Base-by-base conservation (phyloP, 768 basidiomycete genomes). In the Leccinum boreale region DNA sequence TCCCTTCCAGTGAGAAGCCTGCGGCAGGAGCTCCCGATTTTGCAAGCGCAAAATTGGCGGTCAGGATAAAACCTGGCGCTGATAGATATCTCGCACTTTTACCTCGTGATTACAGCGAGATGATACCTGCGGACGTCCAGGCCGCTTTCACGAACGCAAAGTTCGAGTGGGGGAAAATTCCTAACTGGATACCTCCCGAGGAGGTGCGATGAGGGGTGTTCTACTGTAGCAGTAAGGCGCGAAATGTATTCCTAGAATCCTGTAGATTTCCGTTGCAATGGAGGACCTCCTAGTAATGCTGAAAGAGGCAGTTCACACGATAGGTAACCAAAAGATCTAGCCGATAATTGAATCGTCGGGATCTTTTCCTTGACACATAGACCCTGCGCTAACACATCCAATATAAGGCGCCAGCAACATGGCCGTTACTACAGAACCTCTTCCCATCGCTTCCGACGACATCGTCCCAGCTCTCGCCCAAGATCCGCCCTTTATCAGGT, bases 161-260 rank as follows among this genome's bases (percentile, higher is more conserved):
- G 70, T 92, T 91, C 63, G 84, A 83, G 65, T 87, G 82, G 78
- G 83, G 85, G 68, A 79, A 80, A 58, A 78, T 92, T 49, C 89
- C 89, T 1, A 87, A 89, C 57, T 90, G 85, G 84, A 75, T 86
- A 56, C 90, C 89, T 39, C 90, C 88, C 9, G 63, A 81, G 53
- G 81, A 84, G 65, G 65, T 85, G 8, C 39, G 39, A n/a, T 39
- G 39, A 39, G 39, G 17, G 4, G 0, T 39, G 17, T 35, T 35
- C 15, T 33, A 33, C 11, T 31, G 31, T 52, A 36, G 3, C 9
- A 33, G 55, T 24, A 29, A 14, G 19, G n/a, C n/a, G 12, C 14
- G 15, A 24, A 46, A 6, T 64, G 58, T 62, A 64, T 54, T 33
- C 55, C 39, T 45, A 54, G 26, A 12, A 21, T 4, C 23, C n/a